A percentile compares a stretch with the other conserved stretches of the same genome.
phyloP scores from a whole-genome alignment of 2,329 filamentous ascomycete genomes.

The Beauveria australis region DNA sequence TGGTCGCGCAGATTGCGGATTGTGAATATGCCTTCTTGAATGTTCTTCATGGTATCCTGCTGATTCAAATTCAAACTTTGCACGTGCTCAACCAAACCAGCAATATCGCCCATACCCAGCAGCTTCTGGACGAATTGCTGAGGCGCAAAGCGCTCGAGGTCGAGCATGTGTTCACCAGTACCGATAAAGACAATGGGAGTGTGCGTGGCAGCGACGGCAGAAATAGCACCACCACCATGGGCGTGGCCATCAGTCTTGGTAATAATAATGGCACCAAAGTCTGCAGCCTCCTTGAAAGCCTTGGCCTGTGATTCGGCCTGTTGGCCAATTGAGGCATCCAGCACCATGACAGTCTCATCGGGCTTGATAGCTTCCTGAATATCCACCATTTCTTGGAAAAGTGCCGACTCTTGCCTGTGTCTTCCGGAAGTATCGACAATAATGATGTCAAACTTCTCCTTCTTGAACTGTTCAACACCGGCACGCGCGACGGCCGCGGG shows the following conservation, averaged over 20 bases:
- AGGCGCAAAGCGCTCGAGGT: constrained; percentile 86
- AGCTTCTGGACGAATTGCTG: constrained; percentile 91
- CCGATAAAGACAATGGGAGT: constrained; percentile 98
- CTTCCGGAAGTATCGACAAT: constrained; percentile 96
- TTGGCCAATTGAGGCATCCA: constrained; percentile 94
- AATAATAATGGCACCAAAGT: constrained; percentile 97
- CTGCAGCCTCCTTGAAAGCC: constrained; percentile 93
- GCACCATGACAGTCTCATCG: constrained; percentile 96
- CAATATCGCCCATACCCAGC: constrained; percentile 95
- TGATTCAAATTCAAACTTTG: constrained; percentile 93
- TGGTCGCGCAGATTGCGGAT: constrained; percentile 91
- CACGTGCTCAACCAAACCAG: constrained; percentile 90
- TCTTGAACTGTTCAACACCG: constrained; percentile 98
- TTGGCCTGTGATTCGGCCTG: constrained; percentile 90
- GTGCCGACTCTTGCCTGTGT: constrained; percentile 86
- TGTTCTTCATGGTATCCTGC: constrained; percentile 99
- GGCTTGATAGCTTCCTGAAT: constrained; percentile 81
- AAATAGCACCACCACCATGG: constrained; percentile 92
- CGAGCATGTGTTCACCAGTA: constrained; percentile 94
- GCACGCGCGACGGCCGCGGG: constrained; percentile 89
- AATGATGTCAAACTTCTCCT: constrained; percentile 95
- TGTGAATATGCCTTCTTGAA: constrained; percentile 92
- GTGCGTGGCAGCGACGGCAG: constrained; percentile 89
- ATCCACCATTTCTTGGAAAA: constrained; percentile 97
- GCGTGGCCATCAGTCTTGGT: constrained; percentile 98